Percentiles rank a stretch among this genome's conserved stretches.
Conservation (phyloP, 225 moss, liverwort and hornwort genomes). For the Sphagnum tenellum region DNA sequence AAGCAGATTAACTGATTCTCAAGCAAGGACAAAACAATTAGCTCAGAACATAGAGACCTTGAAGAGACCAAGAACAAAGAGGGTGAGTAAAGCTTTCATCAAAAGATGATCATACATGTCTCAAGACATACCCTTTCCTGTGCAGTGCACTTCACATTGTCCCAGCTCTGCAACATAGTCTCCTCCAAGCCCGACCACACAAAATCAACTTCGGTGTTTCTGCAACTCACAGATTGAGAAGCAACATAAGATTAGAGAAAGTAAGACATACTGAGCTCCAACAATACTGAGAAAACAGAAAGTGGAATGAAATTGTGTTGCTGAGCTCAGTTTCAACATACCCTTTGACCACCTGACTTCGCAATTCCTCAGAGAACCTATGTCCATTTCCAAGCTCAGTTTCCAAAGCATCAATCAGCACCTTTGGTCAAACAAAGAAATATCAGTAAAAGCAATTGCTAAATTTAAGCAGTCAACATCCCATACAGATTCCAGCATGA, state of each 20-base stretch:
- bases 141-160: conserved; percentile 65
- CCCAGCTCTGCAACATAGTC: conserved; percentile 78
- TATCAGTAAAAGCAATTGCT: neutral
- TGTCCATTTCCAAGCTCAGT: conserved; percentile 67
- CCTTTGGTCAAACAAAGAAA: conserved; percentile 9
- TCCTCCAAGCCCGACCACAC: conserved; percentile 81
- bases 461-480: neutral
- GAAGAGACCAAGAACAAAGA: too few species aligned
- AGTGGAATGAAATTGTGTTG: too few species aligned
- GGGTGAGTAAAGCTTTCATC: too few species aligned
- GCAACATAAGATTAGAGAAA: too few species aligned
- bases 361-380: conserved; percentile 56
- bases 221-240: conserved; percentile 8
- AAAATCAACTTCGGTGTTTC: conserved; percentile 87
- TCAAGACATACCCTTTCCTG: conserved; percentile 37
- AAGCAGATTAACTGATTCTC: too few species aligned
- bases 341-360: conserved; percentile 74
- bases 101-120: neutral
- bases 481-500: too few species aligned
- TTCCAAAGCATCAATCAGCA: conserved; percentile 74
- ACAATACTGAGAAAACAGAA: neutral
- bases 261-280: conserved; percentile 1
- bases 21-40: too few species aligned
- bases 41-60: too few species aligned
- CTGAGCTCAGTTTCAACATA: conserved; percentile 8